phyloP scores from a whole-genome alignment of 1,139 yeast species.

The Lipomyces yarrowii region DNA sequence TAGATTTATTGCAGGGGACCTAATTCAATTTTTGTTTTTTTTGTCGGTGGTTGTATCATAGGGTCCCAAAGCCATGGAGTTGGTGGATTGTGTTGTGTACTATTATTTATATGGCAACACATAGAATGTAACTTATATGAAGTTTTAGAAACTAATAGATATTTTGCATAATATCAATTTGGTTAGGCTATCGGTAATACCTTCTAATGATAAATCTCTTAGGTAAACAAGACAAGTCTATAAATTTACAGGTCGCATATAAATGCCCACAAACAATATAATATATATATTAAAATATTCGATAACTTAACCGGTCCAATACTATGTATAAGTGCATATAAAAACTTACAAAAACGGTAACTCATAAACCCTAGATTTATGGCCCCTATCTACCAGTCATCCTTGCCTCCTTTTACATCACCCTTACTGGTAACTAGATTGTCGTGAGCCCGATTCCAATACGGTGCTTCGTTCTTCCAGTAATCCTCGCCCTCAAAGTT shows the following conservation, averaged over 20 bases:
- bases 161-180: not conserved
- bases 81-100: too few relatives aligned
- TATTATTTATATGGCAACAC: too few relatives aligned
- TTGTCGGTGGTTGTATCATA: not conserved
- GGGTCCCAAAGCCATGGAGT: too few relatives aligned
- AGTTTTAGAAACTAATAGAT: too few relatives aligned
- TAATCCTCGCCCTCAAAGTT: constrained; percentile 7
- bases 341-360: not conserved
- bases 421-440: not conserved
- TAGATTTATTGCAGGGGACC: not conserved
- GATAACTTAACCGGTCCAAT: not conserved
- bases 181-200: too few relatives aligned
- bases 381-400: not conserved
- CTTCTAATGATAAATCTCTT: too few relatives aligned
- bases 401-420: not conserved
- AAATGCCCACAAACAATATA: not conserved
- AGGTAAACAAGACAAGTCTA: not conserved
- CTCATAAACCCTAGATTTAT: not conserved
- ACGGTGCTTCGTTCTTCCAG: not conserved
- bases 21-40: not conserved
- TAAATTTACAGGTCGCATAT: not conserved
- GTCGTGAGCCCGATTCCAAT: constrained; percentile 1
- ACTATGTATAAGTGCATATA: not conserved
- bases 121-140: too few relatives aligned
- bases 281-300: not conserved